Percentiles rank a stretch among this genome's conserved stretches.
phyloP scores from a whole-genome alignment of 169 alveolate genomes.

The Blepharisma undulans region DNA sequence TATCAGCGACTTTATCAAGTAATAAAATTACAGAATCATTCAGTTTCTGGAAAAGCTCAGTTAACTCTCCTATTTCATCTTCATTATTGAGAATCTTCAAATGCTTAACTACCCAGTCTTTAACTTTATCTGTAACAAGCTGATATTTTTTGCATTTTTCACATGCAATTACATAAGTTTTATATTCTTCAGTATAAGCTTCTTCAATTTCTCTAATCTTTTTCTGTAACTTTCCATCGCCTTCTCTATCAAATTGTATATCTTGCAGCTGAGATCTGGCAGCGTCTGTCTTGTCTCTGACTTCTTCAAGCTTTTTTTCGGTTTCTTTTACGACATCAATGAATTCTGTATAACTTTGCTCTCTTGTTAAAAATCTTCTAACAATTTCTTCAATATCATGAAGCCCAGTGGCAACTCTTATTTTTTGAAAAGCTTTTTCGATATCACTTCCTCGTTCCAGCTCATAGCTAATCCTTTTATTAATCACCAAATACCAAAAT shows the following conservation, averaged over 20 bases:
- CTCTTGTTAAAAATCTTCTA: constrained; percentile 49
- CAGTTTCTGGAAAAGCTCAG: too few species aligned
- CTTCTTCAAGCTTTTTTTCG: constrained; percentile 49
- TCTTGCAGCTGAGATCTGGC: constrained; percentile 44
- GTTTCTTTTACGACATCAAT: constrained; percentile 48
- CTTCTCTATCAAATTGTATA: constrained; percentile 36
- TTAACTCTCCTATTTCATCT: too few species aligned
- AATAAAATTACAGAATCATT: too few species aligned
- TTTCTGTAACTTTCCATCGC: not conserved
- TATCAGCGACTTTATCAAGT: too few species aligned
- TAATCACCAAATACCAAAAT: constrained; percentile 45
- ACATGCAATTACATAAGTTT: too few species aligned
- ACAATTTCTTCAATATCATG: constrained; percentile 61
- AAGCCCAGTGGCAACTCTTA: constrained; percentile 55
- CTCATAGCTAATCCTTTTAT: constrained; percentile 48
- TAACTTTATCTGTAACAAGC: too few species aligned
- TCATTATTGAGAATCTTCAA: too few species aligned
- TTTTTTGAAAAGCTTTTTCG: constrained; percentile 55
- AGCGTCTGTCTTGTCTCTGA: constrained; percentile 38
- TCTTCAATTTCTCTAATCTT: too few species aligned
- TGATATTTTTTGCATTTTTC: too few species aligned
- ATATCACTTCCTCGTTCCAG: constrained; percentile 33
- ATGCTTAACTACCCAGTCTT: too few species aligned
- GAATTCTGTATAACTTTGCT: constrained; percentile 37
- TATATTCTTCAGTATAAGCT: too few species aligned